Evolutionary conservation across 768 basidiomycete species (phyloP).

Genomic region (Trametes coccinea): DNA sequence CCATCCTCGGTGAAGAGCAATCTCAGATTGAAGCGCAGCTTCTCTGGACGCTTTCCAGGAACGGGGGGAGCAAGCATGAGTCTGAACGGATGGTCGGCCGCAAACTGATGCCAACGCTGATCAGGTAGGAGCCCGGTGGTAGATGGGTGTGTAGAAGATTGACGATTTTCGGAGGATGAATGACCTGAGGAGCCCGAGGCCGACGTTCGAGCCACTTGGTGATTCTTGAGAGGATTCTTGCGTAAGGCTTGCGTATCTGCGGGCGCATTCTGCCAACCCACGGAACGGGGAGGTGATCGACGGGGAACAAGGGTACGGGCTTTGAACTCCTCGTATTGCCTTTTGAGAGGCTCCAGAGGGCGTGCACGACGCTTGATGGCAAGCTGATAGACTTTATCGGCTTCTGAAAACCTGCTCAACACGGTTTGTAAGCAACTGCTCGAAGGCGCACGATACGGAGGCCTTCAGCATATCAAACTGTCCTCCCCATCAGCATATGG

Average conservation of each 20-base stretch:
- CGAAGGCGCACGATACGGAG: too few species aligned
- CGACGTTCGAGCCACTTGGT: conserved; percentile 36
- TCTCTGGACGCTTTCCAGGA: conserved; percentile 72
- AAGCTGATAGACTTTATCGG: conserved; percentile 76
- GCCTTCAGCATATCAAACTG: too few species aligned
- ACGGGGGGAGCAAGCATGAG: conserved; percentile 70
- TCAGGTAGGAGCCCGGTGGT: conserved; percentile 21
- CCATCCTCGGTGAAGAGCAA: conserved; percentile 75
- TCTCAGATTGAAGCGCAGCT: conserved; percentile 64
- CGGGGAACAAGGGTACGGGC: conserved; percentile 36
- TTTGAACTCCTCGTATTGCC: conserved; percentile 78
- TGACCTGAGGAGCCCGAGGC: conserved; percentile 24
- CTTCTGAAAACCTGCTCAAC: conserved; percentile 61
- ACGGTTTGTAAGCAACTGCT: too few species aligned
- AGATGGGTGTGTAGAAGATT: conserved; percentile 41
- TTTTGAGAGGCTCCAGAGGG: conserved; percentile 83
- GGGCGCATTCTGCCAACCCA: conserved; percentile 27
- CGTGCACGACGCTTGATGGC: conserved; percentile 83
- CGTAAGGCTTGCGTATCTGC: conserved; percentile 30
- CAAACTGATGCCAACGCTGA: background rate
- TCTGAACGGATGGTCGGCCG: conserved; percentile 54
- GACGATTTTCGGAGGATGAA: background rate
- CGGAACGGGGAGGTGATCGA: conserved; percentile 14
- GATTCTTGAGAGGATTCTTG: conserved; percentile 40
- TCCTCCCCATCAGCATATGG: too few species aligned